Conservation (phyloP, 2,329 filamentous ascomycete genomes). For the Aspergillus sp. region DNA sequence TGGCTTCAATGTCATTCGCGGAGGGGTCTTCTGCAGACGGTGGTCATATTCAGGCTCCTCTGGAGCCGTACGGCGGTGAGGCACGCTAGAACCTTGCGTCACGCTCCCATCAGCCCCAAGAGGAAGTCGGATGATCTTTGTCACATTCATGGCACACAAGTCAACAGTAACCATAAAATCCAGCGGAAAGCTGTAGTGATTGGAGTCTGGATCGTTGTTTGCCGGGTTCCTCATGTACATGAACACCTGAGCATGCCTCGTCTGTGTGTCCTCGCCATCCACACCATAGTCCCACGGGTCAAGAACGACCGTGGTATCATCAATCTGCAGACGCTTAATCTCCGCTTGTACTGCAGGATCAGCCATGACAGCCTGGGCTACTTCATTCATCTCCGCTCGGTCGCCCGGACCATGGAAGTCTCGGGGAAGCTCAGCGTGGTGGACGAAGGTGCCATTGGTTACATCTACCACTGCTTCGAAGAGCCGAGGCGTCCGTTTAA, state of each 20-base stretch:
- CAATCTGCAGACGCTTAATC: not conserved
- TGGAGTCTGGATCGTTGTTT: conserved; percentile 44
- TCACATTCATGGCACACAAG: conserved; percentile 49
- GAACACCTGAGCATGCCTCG: not conserved
- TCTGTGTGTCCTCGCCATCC: not conserved
- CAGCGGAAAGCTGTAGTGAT: conserved; percentile 61
- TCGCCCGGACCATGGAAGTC: not conserved
- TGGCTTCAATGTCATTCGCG: conserved; percentile 37
- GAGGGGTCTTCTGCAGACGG: conserved; percentile 22
- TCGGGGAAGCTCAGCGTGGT: not conserved
- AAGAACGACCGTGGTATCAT: not conserved
- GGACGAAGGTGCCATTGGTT: not conserved
- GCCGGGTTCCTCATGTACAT: conserved; percentile 4
- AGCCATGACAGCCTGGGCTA: not conserved
- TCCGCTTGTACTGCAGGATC: not conserved
- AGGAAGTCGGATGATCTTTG: conserved; percentile 54
- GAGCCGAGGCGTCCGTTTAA: not conserved
- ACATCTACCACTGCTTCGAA: not conserved
- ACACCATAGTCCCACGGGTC: conserved; percentile 11
- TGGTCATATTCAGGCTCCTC: conserved; percentile 38
- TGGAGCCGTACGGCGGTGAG: conserved; percentile 25
- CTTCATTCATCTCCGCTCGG: not conserved
- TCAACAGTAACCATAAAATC: conserved; percentile 56
- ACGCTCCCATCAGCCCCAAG: conserved; percentile 44
- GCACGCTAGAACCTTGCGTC: not conserved